Conservation (phyloP, 495 filamentous ascomycete species). For the Polyplosphaeria fusca region DNA sequence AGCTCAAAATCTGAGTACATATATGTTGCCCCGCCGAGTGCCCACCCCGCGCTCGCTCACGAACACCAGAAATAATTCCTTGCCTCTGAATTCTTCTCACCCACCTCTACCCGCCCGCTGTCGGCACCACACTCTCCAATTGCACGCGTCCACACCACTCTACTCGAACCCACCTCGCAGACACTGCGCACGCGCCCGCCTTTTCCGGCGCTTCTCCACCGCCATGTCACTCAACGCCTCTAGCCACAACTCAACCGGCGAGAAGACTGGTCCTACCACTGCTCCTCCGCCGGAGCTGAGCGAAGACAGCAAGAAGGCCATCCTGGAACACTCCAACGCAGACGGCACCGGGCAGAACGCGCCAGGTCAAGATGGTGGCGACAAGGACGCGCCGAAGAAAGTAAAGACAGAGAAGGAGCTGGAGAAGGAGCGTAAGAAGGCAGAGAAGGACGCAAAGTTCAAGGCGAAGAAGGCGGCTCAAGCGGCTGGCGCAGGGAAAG, state of each 20-base stretch:
- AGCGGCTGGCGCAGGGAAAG: conserved; percentile 40
- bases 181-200: conserved; percentile 7
- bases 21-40: conserved; percentile 28
- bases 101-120: too few species aligned
- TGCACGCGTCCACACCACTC: neutral
- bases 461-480: conserved; percentile 57
- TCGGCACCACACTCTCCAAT: neutral
- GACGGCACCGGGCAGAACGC: conserved; percentile 42
- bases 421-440: conserved; percentile 57
- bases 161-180: neutral
- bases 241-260: conserved; percentile 35
- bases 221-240: conserved; percentile 36
- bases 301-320: conserved; percentile 31
- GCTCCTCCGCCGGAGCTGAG: conserved; percentile 25
- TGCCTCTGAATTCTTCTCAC: too few species aligned
- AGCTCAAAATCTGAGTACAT: conserved; percentile 18
- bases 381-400: conserved; percentile 40
- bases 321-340: conserved; percentile 34
- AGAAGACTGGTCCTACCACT: conserved; percentile 35
- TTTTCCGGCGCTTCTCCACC: too few species aligned
- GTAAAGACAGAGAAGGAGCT: conserved; percentile 47
- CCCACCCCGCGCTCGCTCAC: conserved; percentile 20
- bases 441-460: conserved; percentile 60
- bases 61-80: neutral
- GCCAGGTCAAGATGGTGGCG: conserved; percentile 41